Evolutionary conservation across 345 rosid species (phyloP).

Genomic region (Laguncularia racemosa): DNA sequence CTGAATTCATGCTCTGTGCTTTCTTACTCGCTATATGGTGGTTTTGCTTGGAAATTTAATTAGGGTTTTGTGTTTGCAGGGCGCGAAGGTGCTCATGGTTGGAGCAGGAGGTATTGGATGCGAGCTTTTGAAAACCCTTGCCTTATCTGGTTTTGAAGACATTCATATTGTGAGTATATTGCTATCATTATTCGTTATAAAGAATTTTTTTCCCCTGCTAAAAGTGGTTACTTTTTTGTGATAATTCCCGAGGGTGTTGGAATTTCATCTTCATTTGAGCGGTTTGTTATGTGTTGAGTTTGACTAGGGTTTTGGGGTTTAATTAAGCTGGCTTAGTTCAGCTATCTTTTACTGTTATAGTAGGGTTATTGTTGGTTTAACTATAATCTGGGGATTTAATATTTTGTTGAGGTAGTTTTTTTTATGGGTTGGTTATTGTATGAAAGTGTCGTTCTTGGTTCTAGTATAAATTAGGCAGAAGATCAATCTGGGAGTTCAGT

Average conservation of each 20-base stretch:
- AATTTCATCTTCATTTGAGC: not conserved
- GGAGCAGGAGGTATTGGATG: constrained; percentile 99
- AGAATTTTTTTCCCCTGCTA: not conserved
- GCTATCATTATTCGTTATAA: not conserved
- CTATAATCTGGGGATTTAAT: too few relatives aligned
- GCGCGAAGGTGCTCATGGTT: constrained; percentile 96
- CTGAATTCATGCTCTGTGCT: not conserved
- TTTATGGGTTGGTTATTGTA: too few relatives aligned
- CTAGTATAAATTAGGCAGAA: too few relatives aligned
- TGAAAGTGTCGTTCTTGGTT: too few relatives aligned
- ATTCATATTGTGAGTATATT: constrained; percentile 78
- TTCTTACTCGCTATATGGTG: not conserved
- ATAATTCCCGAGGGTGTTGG: not conserved
- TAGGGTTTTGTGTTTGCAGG: constrained; percentile 31
- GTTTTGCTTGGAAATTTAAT: constrained; percentile 7
- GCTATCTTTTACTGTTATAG: not conserved
- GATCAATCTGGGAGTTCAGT: too few relatives aligned
- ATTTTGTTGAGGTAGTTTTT: too few relatives aligned
- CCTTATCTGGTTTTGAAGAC: constrained; percentile 85
- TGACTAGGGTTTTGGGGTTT: constrained; percentile 10
- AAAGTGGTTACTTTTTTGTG: not conserved
- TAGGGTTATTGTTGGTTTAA: too few relatives aligned
- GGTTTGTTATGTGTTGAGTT: not conserved
- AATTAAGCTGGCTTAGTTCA: constrained; percentile 3
- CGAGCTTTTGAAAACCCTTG: constrained; percentile 93